Conservation (phyloP, 2,329 filamentous ascomycete species). For the Monosporascus ibericus region DNA sequence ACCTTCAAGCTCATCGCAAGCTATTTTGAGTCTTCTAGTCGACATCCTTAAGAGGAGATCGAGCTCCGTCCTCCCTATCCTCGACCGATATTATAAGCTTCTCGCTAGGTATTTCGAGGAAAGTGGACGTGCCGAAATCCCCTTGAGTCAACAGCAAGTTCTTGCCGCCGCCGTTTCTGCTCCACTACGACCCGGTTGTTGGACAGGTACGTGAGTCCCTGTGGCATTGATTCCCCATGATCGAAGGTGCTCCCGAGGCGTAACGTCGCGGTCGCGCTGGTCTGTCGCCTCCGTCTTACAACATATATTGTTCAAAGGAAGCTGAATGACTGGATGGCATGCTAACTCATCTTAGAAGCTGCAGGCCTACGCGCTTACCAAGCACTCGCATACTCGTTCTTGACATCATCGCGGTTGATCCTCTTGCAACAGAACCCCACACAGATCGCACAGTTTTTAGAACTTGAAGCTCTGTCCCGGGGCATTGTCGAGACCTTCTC, state of each 20-base stretch:
- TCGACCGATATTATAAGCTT: constrained; percentile 33
- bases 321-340: background rate
- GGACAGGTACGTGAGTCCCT: constrained; percentile 14
- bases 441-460: constrained; percentile 30
- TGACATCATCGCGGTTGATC: constrained; percentile 26
- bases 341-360: constrained; percentile 7
- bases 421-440: constrained; percentile 36
- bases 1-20: constrained; percentile 14
- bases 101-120: constrained; percentile 31
- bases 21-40: constrained; percentile 31
- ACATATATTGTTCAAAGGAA: too few species aligned
- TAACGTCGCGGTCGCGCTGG: too few species aligned
- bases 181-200: constrained; percentile 12
- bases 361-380: constrained; percentile 14
- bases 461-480: constrained; percentile 34
- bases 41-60: constrained; percentile 25
- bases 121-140: constrained; percentile 10
- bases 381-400: constrained; percentile 23
- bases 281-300: too few species aligned
- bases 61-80: constrained; percentile 18
- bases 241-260: too few species aligned
- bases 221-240: background rate
- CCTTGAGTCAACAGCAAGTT: constrained; percentile 9
- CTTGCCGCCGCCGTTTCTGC: constrained; percentile 17
- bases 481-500: constrained; percentile 34